Evolutionary conservation across 768 basidiomycete genomes (phyloP).

Genomic region (Lactarius psammicola): DNA sequence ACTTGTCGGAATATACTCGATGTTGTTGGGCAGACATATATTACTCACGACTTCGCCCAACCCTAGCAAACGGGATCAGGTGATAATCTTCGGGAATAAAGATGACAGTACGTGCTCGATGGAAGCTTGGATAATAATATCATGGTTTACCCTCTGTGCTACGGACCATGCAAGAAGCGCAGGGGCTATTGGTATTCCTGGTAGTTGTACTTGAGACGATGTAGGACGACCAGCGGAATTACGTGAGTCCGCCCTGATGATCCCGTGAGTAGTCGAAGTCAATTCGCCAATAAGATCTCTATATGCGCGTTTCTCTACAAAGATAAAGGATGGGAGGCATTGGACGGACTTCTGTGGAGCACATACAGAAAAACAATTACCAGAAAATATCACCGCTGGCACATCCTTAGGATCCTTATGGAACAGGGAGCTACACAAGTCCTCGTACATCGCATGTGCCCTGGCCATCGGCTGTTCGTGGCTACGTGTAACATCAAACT

Average conservation of each 20-base stretch:
- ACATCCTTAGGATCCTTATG: neutral
- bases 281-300: neutral
- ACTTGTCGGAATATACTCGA: neutral
- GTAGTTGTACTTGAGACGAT: neutral
- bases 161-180: slow-evolving; percentile 12
- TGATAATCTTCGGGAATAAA: neutral
- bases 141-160: slow-evolving; percentile 14
- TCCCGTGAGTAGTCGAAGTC: neutral
- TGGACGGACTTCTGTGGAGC: neutral
- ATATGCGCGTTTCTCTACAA: neutral
- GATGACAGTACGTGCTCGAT: slow-evolving; percentile 8
- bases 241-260: neutral
- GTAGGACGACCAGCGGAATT: neutral
- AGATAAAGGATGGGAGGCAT: neutral
- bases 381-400: neutral
- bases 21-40: neutral
- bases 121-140: neutral
- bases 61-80: slow-evolving; percentile 2
- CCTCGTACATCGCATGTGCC: neutral
- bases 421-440: neutral
- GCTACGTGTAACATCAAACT: neutral
- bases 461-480: neutral
- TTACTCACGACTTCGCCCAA: slow-evolving; percentile 16
- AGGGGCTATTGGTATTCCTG: neutral
- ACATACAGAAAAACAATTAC: neutral